These are phyloP conservation scores for Trichocladium uniseriatum DNA, from an alignment of 495 filamentous ascomycete species.

Conservation along the genomic window DNA sequence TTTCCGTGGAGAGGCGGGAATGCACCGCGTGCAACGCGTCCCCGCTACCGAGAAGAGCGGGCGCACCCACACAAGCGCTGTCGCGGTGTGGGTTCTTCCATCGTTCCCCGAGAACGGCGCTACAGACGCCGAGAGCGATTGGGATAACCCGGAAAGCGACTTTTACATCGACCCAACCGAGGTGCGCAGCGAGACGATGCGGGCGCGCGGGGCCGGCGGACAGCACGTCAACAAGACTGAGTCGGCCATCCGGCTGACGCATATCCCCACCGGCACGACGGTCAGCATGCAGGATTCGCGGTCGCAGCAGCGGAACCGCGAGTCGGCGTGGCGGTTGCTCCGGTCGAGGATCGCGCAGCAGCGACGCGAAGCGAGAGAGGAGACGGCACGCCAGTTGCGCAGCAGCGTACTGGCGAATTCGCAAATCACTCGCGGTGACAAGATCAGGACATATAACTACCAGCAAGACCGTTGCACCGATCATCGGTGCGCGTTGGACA, in stretches of 20 bases:
- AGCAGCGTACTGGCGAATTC: conserved; percentile 68
- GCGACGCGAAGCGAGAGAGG: conserved; percentile 75
- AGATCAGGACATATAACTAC: conserved; percentile 93
- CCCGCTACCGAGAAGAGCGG: conserved; percentile 84
- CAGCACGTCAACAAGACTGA: conserved; percentile 99
- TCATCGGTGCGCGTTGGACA: conserved; percentile 73
- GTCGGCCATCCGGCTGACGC: conserved; percentile 86
- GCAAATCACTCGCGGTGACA: conserved; percentile 80
- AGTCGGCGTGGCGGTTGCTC: conserved; percentile 75
- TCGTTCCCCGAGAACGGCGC: conserved; percentile 56
- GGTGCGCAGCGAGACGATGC: conserved; percentile 82
- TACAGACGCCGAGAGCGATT: conserved; percentile 43
- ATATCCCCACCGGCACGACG: conserved; percentile 75
- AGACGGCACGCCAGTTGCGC: conserved; percentile 61
- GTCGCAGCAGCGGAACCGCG: conserved; percentile 82
- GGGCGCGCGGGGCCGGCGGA: conserved; percentile 82
- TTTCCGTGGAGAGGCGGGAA: conserved; percentile 79
- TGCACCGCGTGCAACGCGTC: conserved; percentile 89
- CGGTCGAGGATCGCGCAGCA: conserved; percentile 74
- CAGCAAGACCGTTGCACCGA: conserved; percentile 89
- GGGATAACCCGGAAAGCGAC: conserved; percentile 76
- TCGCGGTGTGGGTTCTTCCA: conserved; percentile 81
- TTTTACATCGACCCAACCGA: conserved; percentile 84
- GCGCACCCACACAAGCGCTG: conserved; percentile 86
- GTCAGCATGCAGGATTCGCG: conserved; percentile 88